Percentiles rank a stretch among this genome's conserved stretches.
Conservation (phyloP, 2,329 filamentous ascomycete species). For the Colletotrichum lindemuthianum region DNA sequence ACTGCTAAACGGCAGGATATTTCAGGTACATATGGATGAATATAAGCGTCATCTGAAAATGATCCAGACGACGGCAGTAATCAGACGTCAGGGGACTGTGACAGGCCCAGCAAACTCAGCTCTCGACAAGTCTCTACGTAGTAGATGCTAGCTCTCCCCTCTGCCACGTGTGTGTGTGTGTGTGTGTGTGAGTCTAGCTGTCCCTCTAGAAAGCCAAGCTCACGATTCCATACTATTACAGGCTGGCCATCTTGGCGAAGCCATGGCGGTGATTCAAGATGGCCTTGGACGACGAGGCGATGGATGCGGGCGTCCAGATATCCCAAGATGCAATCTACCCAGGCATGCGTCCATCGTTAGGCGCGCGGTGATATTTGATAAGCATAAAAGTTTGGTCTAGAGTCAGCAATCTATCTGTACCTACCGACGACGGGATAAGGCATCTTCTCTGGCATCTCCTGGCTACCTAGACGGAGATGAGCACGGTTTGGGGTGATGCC, state of each 20-base stretch:
- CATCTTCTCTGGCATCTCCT: not conserved
- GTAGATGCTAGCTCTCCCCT: not conserved
- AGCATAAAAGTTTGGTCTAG: conserved; percentile 8
- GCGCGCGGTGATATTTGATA: not conserved
- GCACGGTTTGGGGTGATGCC: conserved; percentile 14
- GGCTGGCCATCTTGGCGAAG: conserved; percentile 18
- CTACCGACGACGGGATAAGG: not conserved
- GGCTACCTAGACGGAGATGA: conserved; percentile 28
- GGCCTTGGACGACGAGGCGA: conserved; percentile 2
- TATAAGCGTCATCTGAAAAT: not conserved
- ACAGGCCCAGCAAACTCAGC: conserved; percentile 3
- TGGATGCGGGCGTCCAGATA: conserved; percentile 10
- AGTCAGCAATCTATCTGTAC: not conserved
- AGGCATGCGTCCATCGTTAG: not conserved
- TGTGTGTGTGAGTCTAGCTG: too few species aligned
- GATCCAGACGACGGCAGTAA: not conserved
- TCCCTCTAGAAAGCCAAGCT: not conserved
- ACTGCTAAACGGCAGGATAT: not conserved
- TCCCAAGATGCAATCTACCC: conserved; percentile 1
- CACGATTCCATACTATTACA: conserved; percentile 5
- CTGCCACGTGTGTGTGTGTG: not conserved
- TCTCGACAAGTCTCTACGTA: too few species aligned
- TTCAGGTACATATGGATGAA: too few species aligned
- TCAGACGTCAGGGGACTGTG: conserved; percentile 11
- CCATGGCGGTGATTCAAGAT: not conserved